A percentile compares a stretch with the other conserved stretches of the same genome.
Conservation (phyloP, 1,284 basidiomycete species). For the Tylopilus orsonianus region DNA sequence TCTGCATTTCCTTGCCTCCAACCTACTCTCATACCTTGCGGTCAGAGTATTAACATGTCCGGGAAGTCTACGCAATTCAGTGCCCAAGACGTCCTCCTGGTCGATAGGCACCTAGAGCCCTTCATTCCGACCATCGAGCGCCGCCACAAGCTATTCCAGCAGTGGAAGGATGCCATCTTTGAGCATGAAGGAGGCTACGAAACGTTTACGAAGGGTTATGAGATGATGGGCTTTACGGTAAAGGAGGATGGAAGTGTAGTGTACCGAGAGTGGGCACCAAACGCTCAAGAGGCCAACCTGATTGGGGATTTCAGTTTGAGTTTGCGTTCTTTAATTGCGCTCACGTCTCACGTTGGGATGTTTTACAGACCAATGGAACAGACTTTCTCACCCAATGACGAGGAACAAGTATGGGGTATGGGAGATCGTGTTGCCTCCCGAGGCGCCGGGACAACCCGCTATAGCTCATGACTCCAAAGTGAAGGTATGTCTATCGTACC, state of each 20-base stretch:
- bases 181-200: slow-evolving; percentile 87
- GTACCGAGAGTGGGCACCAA: slow-evolving; percentile 97
- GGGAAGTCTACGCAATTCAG: slow-evolving; percentile 48
- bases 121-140: slow-evolving; percentile 71
- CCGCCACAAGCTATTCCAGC: slow-evolving; percentile 70
- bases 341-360: not conserved
- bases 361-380: slow-evolving; percentile 82
- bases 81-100: slow-evolving; percentile 52
- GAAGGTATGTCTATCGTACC: slow-evolving; percentile 54
- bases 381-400: slow-evolving; percentile 81
- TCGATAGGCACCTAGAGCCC: slow-evolving; percentile 76
- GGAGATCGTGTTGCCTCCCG: slow-evolving; percentile 81
- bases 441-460: slow-evolving; percentile 66
- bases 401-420: slow-evolving; percentile 92
- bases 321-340: slow-evolving; percentile 17
- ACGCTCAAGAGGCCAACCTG: slow-evolving; percentile 77
- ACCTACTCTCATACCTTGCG: slow-evolving; percentile 2
- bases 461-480: slow-evolving; percentile 95
- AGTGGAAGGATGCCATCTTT: slow-evolving; percentile 76
- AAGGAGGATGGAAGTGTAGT: slow-evolving; percentile 67
- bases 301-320: slow-evolving; percentile 98
- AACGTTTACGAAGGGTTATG: slow-evolving; percentile 84
- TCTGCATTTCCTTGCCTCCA: slow-evolving; percentile 11
- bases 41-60: slow-evolving; percentile 18
- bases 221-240: slow-evolving; percentile 83